Evolutionary conservation across 345 rosid genomes (phyloP).

Genomic region (Punica granatum): DNA sequence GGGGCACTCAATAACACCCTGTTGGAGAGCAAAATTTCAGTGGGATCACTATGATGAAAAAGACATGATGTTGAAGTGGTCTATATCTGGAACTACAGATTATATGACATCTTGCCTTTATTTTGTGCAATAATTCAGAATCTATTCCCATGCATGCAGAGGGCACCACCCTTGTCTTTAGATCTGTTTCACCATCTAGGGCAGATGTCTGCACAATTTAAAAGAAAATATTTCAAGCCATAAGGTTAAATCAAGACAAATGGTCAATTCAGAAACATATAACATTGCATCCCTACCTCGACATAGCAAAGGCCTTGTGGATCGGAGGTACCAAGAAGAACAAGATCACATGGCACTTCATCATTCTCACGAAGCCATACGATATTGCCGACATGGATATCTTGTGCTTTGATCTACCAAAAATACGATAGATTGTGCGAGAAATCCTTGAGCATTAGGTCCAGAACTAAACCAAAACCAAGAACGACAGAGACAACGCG

Average conservation of each 20-base stretch:
- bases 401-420: slow-evolving; percentile 80
- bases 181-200: slow-evolving; percentile 95
- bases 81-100: neutral
- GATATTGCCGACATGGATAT: slow-evolving; percentile 75
- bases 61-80: neutral
- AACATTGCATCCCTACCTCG: slow-evolving; percentile 46
- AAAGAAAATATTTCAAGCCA: too few species aligned
- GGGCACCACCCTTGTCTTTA: slow-evolving; percentile 85
- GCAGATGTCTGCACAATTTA: slow-evolving; percentile 72
- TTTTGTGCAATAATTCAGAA: slow-evolving; percentile 82
- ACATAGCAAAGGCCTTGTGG: slow-evolving; percentile 87
- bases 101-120: slow-evolving; percentile 47
- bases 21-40: slow-evolving; percentile 8
- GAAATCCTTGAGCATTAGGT: neutral
- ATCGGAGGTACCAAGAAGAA: slow-evolving; percentile 88
- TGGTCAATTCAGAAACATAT: neutral
- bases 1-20: slow-evolving; percentile 99
- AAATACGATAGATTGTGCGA: neutral
- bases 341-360: slow-evolving; percentile 99
- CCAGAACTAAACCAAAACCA: neutral
- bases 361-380: slow-evolving; percentile 99
- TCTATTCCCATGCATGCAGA: slow-evolving; percentile 89
- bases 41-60: neutral
- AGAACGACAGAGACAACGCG: neutral
- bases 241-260: neutral